Evolutionary conservation across 768 basidiomycete species (phyloP), one percentile per base, ranked within the genome.

Genomic region (Lanmaoa rubissima): DNA sequence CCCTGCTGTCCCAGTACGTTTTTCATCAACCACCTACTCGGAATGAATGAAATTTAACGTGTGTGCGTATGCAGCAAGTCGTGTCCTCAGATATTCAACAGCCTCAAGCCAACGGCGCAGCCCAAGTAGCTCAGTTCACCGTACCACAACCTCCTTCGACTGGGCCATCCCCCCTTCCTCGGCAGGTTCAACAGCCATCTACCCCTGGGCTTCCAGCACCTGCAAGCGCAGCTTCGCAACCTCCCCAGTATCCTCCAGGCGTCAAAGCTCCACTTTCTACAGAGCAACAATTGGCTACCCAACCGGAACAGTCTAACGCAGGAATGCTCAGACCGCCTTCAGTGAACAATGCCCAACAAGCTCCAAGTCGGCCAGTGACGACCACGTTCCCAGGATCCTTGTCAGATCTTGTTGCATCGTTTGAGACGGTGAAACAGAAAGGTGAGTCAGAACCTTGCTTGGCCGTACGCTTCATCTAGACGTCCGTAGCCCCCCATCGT

Each of bases 341-440:
- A 21, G 75, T 72, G 35, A 73, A 81, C 49, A 68, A 78, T 32
- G 79, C 79, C 56, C 80, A 78, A 54, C 71, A 74, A 50, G 62
- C 65, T 35, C 69, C 76, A 26, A 73, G 72, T 53, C 78, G 77
- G 36, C 68, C 78, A 19, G 63, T 77, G 47, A 64, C 76, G 24
- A 72, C 77, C 11, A 83, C 83, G 21, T 87, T 88, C 81, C 94
- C 92, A 17, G 91, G 87, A 54, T 92, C 87, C 28, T 70, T 99
- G 68, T 92, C 92, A 12, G 96, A 98, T 69, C 79, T 99, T 51
- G 94, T 98, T 40, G 85, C 89, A 21, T 94, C 92, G 40, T 98
- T 98, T 67, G 96, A 98, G 76, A 89, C 81, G 45, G 94, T 96
- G 43, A 98, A 98, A 75, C 94, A 96, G 78, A 94, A 97, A 72